A percentile compares a stretch with the other conserved stretches of the same genome.
phyloP scores from a whole-genome alignment of 2,329 filamentous ascomycete genomes.

The Paraconiothyrium brasiliense region DNA sequence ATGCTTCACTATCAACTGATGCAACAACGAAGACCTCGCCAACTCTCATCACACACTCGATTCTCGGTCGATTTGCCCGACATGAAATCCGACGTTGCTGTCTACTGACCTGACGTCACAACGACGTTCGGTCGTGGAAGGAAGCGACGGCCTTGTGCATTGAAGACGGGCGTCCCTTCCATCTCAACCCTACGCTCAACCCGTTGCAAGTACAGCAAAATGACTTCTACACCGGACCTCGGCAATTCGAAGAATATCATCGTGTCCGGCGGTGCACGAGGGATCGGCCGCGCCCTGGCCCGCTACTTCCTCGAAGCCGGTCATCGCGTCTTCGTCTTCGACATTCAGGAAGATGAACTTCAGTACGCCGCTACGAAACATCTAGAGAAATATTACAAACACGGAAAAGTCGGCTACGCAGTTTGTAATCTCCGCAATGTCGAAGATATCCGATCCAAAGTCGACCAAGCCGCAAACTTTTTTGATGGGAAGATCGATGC shows the following conservation, averaged over 20 bases:
- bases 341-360: constrained; percentile 52
- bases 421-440: constrained; percentile 57
- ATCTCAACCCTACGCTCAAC: constrained; percentile 2
- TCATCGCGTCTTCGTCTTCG: constrained; percentile 59
- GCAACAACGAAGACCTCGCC: background rate
- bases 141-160: background rate
- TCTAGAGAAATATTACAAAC: constrained; percentile 48
- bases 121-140: constrained; percentile 15
- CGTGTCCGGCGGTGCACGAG: constrained; percentile 56
- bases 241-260: constrained; percentile 45
- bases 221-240: constrained; percentile 22
- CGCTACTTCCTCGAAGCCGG: constrained; percentile 57
- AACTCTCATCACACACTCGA: background rate
- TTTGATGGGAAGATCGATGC: constrained; percentile 53
- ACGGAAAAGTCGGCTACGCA: constrained; percentile 46
- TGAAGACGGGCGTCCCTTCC: constrained; percentile 12
- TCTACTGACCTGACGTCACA: constrained; percentile 18
- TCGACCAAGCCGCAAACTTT: constrained; percentile 55
- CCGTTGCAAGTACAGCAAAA: constrained; percentile 12
- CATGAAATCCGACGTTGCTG: background rate
- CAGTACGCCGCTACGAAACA: constrained; percentile 52
- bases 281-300: constrained; percentile 59
- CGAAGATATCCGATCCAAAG: constrained; percentile 52
- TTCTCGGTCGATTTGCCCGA: background rate
- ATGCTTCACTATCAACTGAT: background rate